phyloP scores from a whole-genome alignment of 495 filamentous ascomycete species.

The Saxophila tyrrhenica region DNA sequence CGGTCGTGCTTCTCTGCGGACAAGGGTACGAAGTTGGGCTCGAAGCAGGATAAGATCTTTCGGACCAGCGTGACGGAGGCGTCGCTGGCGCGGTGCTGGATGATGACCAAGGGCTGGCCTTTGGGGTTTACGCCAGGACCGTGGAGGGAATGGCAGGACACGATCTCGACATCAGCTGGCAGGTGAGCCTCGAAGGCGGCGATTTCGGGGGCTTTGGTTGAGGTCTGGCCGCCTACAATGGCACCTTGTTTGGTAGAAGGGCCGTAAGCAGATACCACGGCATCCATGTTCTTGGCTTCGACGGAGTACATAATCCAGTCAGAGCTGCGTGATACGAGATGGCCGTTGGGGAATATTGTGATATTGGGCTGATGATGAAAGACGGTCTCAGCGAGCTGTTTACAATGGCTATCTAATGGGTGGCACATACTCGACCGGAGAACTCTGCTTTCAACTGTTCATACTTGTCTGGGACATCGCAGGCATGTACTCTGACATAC shows the following conservation, averaged over 20 bases:
- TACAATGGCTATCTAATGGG: conserved; percentile 5
- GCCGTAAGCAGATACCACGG: conserved; percentile 73
- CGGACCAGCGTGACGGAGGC: conserved; percentile 67
- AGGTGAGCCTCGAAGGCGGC: conserved; percentile 83
- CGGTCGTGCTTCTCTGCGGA: conserved; percentile 81
- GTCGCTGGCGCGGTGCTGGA: conserved; percentile 79
- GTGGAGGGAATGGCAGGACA: conserved; percentile 94
- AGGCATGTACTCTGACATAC: conserved; percentile 77
- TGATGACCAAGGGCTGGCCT: conserved; percentile 82
- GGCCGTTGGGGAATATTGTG: conserved; percentile 77
- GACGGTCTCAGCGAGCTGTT: conserved; percentile 42
- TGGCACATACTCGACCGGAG: conserved; percentile 49
- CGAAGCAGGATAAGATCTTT: conserved; percentile 65
- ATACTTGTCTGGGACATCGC: conserved; percentile 78
- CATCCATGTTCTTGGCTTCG: conserved; percentile 79
- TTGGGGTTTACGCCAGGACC: conserved; percentile 68
- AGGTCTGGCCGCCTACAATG: conserved; percentile 94
- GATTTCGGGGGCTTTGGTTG: conserved; percentile 95
- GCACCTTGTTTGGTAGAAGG: conserved; percentile 88
- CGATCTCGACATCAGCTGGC: conserved; percentile 78
- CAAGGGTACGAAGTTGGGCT: conserved; percentile 72
- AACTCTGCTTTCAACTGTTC: conserved; percentile 68
- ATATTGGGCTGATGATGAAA: conserved; percentile 50
- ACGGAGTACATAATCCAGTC: conserved; percentile 98
- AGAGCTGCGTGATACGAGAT: conserved; percentile 85